Base-by-base conservation (phyloP, 2,329 filamentous ascomycete genomes). In the Diaporthe sp. region DNA sequence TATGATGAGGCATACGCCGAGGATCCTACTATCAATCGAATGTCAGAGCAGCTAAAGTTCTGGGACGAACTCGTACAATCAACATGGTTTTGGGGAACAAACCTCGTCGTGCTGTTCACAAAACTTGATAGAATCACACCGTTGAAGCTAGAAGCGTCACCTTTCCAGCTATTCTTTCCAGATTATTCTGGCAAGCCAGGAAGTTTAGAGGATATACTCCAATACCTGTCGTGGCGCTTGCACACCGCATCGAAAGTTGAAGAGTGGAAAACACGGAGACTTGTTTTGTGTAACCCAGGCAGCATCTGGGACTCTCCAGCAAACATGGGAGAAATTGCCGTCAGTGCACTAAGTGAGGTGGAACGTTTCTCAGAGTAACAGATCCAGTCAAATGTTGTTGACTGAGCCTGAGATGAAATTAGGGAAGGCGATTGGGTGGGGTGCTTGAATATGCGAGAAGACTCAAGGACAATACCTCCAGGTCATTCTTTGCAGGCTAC, bases 91-190 rank as follows among this genome's bases (percentile, higher is more conserved):
- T 6, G 22, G 2, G 25, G 25, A 12, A 55, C 50, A 19, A 70
- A 70, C 25, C 57, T 57, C 17, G 38, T 70, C 25, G 67, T 70
- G 6, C 17, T 69, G 67, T 45, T 70, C 19, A 57, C 50, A 50
- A 70, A 70, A 13, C 17, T 40, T 13, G 52, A 58, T 38, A 58
- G 30, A 38, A 7, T 70, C 35, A 58, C 38, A 22, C 54, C 35
- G 19, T 38, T 38, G 4, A 70, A 57, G 52, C 67, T 70, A 12
- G 22, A 25, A 28, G 25, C 3, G 10, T 61, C 42, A 15, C 30
- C 42, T 22, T 47, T 71, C n/a, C 38, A 42, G 15, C 12, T 22
- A 12, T 28, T 30, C 12, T 71, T 71, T 28, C 69, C 55, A 4
- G 17, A 12, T 4, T 50, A 60, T 45, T 3, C 22, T 28, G 69